Percentiles rank a stretch among this genome's conserved stretches.
Conservation (phyloP, 2,329 filamentous ascomycete species). For the Colletotrichum higginsianum region DNA sequence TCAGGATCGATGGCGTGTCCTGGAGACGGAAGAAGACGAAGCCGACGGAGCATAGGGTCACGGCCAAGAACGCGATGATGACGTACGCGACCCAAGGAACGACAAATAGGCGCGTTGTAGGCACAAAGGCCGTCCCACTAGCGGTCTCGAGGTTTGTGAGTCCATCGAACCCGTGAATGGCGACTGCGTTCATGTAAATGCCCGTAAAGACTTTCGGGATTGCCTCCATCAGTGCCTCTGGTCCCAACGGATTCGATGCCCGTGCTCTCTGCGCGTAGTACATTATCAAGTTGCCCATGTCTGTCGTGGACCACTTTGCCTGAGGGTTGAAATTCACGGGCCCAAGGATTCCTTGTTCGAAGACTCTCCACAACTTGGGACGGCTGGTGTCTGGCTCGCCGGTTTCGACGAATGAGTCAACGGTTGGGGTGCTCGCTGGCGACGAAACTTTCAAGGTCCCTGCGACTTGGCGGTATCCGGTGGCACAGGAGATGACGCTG, state of each 20-base stretch:
- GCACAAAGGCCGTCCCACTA: not conserved
- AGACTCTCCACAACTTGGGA: slow-evolving; percentile 17
- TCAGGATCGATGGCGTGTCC: not conserved
- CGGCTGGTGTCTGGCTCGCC: not conserved
- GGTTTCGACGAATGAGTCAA: not conserved
- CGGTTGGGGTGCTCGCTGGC: not conserved
- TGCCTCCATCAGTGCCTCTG: not conserved
- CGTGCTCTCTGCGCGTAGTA: slow-evolving; percentile 6
- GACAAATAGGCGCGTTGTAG: slow-evolving; percentile 16
- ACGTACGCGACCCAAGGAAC: slow-evolving; percentile 14
- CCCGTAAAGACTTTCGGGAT: slow-evolving; percentile 9
- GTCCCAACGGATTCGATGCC: not conserved
- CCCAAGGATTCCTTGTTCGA: slow-evolving; percentile 16
- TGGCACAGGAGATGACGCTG: slow-evolving; percentile 26
- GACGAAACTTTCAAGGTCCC: not conserved
- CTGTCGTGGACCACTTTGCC: slow-evolving; percentile 16
- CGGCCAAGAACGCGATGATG: slow-evolving; percentile 1
- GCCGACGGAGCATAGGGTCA: not conserved
- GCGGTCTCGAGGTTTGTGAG: not conserved
- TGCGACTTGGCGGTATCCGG: not conserved
- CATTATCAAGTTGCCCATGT: slow-evolving; percentile 15
- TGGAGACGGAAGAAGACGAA: slow-evolving; percentile 9
- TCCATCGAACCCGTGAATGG: slow-evolving; percentile 2
- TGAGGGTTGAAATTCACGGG: slow-evolving; percentile 1
- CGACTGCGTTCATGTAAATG: slow-evolving; percentile 11